Conservation (phyloP, 1,139 yeast species). For the Candida glucosophila region DNA sequence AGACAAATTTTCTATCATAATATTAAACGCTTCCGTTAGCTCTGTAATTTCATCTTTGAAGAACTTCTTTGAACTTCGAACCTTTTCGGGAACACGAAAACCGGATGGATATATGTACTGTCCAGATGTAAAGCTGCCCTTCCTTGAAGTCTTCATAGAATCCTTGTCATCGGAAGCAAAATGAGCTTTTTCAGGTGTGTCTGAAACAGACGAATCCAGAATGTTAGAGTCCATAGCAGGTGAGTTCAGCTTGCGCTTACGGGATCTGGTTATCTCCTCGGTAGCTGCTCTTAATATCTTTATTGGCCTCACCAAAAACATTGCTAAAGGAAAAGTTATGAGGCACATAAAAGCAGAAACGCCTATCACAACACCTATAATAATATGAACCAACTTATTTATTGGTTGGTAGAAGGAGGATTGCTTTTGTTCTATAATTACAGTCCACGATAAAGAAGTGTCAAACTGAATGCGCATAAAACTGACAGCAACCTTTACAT, state of each 20-base stretch:
- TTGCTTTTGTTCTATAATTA: constrained; percentile 60
- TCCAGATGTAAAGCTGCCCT: constrained; percentile 22
- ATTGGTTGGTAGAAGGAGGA: constrained; percentile 57
- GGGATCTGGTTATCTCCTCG: constrained; percentile 43
- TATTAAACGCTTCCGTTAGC: constrained; percentile 79
- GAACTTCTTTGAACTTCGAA: constrained; percentile 47
- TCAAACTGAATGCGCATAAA: constrained; percentile 47
- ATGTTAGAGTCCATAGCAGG: too few relatives aligned
- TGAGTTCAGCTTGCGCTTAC: constrained; percentile 20
- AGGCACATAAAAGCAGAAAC: constrained; percentile 69
- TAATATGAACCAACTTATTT: constrained; percentile 51
- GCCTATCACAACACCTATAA: constrained; percentile 73
- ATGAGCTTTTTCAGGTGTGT: constrained; percentile 1
- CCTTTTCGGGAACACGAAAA: constrained; percentile 39
- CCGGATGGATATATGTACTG: constrained; percentile 33
- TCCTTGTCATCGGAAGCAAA: constrained; percentile 1
- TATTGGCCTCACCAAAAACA: constrained; percentile 80
- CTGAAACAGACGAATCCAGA: constrained; percentile 1
- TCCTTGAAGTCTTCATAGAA: constrained; percentile 11
- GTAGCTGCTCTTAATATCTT: constrained; percentile 77
- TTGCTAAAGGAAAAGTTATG: constrained; percentile 74
- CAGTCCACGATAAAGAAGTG: constrained; percentile 59
- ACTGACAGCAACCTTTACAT: constrained; percentile 57
- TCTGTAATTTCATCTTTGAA: constrained; percentile 84
- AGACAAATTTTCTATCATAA: constrained; percentile 83